Base-by-base conservation (phyloP, 2,329 filamentous ascomycete genomes). In the Xylariaceae sp. region DNA sequence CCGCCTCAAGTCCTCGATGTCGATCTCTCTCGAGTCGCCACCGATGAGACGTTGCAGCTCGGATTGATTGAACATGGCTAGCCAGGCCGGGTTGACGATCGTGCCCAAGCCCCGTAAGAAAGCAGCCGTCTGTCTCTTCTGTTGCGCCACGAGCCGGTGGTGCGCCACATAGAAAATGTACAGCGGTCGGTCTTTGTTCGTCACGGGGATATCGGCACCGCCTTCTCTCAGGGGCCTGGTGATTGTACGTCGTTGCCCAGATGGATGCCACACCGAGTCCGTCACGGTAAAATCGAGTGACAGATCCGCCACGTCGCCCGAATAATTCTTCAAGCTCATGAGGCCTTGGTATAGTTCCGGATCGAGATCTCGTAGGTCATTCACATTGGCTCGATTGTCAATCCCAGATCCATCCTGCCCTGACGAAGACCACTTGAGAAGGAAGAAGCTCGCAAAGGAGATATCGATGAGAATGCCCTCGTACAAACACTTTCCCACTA, bases 61-160 rank as follows among this genome's bases (percentile, higher is more conserved):
- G 3, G 83, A 83, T 67, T 96, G 92, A 68, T 99, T 99, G 75
- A 99, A 99, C 94, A 99, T 97, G 61, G 87, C 90, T 5, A 99
- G 79, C 94, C 94, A 99, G 3, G 83, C 82, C 0, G 92, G 91
- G 51, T 91, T 86, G 57, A 99, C 94, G 64, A 99, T 95, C 56
- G 85, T 78, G 18, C 87, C 83, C 1, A 99, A 81, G 0, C 94
- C 94, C 48, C 83, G 83, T 7, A 99, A 78, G 67, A 99, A 99
- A 1, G 90, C 90, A 18, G 83, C 79, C 1, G 91, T 96, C 64
- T 96, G 90, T n/a, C 77, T 72, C 44, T 80, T 80, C 1, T 89
- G 88, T 64, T 97, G 94, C 1, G 81, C 77, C 48, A 90, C 84
- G 0, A 99, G 82, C 11, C 91, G 86, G 66, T 97, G 91, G 11